These are phyloP conservation scores for Groenewaldozyma auringiensis DNA, from an alignment of 1,139 yeast genomes.

Conservation along the genomic window DNA sequence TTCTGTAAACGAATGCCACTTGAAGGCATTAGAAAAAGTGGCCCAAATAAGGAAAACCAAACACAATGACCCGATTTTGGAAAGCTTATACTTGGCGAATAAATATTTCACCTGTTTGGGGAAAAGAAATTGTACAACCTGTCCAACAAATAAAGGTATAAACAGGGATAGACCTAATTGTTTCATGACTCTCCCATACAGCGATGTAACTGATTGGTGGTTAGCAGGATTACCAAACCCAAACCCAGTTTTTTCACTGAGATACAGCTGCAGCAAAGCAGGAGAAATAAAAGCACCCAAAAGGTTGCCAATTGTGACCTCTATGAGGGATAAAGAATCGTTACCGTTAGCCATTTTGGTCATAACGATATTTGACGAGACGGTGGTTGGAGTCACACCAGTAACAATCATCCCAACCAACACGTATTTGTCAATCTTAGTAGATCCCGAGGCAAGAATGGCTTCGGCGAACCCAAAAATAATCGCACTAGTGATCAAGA, in stretches of 20 bases:
- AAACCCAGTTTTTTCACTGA: conserved; percentile 48
- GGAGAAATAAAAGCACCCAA: conserved; percentile 85
- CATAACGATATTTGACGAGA: conserved; percentile 86
- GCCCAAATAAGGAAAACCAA: conserved; percentile 72
- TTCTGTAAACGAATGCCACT: conserved; percentile 66
- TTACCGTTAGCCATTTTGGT: conserved; percentile 75
- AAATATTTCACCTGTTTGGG: conserved; percentile 60
- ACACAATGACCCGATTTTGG: conserved; percentile 72
- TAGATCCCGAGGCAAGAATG: conserved; percentile 50
- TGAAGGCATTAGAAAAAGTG: conserved; percentile 83
- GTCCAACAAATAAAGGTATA: conserved; percentile 84
- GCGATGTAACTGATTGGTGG: conserved; percentile 45
- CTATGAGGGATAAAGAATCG: conserved; percentile 69
- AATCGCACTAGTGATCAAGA: conserved; percentile 65
- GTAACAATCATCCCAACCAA: conserved; percentile 74
- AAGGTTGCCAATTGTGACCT: conserved; percentile 76
- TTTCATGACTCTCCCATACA: conserved; percentile 72
- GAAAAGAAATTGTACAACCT: conserved; percentile 60
- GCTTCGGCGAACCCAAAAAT: conserved; percentile 70
- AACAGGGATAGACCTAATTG: conserved; percentile 79
- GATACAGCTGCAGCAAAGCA: conserved; percentile 66
- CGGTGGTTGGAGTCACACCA: conserved; percentile 85
- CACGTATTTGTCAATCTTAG: conserved; percentile 60
- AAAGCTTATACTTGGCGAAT: conserved; percentile 49
- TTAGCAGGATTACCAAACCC: conserved; percentile 74